These are phyloP conservation scores for Lathyrus aphaca DNA, from an alignment of 306 rosid species.

Conservation along the genomic window DNA sequence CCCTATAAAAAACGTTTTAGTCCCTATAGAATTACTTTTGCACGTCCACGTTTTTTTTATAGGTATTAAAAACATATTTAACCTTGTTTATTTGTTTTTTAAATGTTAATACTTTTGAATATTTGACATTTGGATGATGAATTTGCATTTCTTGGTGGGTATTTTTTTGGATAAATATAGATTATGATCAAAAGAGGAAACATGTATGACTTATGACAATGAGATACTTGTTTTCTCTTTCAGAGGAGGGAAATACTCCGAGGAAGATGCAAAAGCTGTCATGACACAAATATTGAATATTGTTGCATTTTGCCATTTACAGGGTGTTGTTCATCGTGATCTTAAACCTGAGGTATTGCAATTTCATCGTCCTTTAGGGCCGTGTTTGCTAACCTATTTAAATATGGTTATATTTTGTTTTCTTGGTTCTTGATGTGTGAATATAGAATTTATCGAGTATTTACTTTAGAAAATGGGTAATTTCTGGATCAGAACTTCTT, in stretches of 20 bases:
- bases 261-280: constrained; percentile 88
- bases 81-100: constrained; percentile 15
- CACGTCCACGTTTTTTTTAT: too few species aligned
- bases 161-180: background rate
- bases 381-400: constrained; percentile 22
- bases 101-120: constrained; percentile 23
- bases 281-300: constrained; percentile 76
- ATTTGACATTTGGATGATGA: constrained; percentile 18
- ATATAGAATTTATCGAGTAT: constrained; percentile 24
- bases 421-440: background rate
- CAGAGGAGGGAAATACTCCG: constrained; percentile 93
- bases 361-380: background rate
- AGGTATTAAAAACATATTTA: too few species aligned
- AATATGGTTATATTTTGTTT: constrained; percentile 17
- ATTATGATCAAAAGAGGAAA: constrained; percentile 9
- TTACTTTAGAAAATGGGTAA: constrained; percentile 39
- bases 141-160: background rate
- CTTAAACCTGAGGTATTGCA: constrained; percentile 86
- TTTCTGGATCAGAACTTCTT: constrained; percentile 79
- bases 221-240: constrained; percentile 40
- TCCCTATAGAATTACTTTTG: too few species aligned
- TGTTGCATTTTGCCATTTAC: constrained; percentile 91
- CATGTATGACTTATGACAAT: constrained; percentile 4
- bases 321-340: constrained; percentile 97
- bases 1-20: too few species aligned